Evolutionary conservation across 176 grass and related monocot genomes (phyloP), one percentile per base, ranked within the genome.

Genomic region (Areca catechu): DNA sequence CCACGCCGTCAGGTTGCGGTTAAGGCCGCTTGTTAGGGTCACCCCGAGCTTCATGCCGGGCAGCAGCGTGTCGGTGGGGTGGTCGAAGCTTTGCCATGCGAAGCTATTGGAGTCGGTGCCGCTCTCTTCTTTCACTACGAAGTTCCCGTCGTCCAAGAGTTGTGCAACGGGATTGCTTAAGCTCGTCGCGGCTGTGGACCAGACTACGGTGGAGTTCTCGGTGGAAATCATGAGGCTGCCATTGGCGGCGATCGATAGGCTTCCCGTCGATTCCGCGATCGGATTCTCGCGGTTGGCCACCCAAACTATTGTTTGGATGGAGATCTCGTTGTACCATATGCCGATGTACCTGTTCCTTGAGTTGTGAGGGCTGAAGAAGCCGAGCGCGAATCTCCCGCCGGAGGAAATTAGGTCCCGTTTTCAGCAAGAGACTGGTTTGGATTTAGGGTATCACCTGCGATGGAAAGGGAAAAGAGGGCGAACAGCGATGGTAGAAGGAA

Each of bases 21-120:
- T 69, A 50, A 58, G 54, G 0, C 72, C 56, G n/a, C 48, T 81
- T 24, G 19, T 71, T 16, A 71, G 37, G 63, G 82, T 71, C n/a
- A 82, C 16, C 12, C 86, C 82, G 1, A 90, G 16, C 78, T 67
- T 82, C 82, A 85, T 90, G 63, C 84, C 86, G 18, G 86, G 78
- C 16, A 90, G 81, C 58, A 90, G 60, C 63, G 86, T 90, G 71
- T 85, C 78, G 48, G 66, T 73, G 58, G 78, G 86, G 69, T 82
- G 75, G 71, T 90, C 78, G 86, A 90, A 90, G 58, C 75, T 79
- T 56, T 90, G 59, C 78, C 82, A 90, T 37, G 65, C 73, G 73
- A 81, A 58, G 5, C 1, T 37, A 47, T 55, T 68, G 34, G 34
- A 43, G 34, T 43, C 7, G 9, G 7, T 43, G 54, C 19, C 60